Evolutionary conservation across 306 rosid species (phyloP).

Genomic region (Ceratonia siliqua): DNA sequence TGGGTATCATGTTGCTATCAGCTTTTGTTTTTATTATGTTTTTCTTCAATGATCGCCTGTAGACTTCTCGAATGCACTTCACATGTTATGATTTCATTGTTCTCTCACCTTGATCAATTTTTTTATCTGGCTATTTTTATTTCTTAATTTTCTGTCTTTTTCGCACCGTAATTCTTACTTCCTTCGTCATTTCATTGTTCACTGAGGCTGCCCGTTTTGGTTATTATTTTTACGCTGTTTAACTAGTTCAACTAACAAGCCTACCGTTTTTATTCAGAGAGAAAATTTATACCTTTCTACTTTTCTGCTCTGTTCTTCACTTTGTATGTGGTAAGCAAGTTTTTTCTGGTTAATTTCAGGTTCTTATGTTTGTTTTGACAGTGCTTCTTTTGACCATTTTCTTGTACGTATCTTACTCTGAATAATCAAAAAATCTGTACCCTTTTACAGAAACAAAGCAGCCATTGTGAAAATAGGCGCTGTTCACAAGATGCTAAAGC

Average conservation of each 20-base stretch:
- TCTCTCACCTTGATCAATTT: background rate
- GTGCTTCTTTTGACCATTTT: conserved; percentile 7
- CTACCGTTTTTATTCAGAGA: conserved; percentile 8
- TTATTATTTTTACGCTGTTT: background rate
- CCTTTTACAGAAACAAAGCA: conserved; percentile 74
- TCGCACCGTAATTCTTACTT: conserved; percentile 31
- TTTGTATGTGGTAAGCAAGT: background rate
- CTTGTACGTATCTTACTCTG: background rate
- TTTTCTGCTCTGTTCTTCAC: background rate
- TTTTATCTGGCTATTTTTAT: background rate
- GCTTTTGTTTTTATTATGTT: background rate
- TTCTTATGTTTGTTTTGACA: background rate
- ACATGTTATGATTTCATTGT: background rate
- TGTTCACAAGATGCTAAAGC: conserved; percentile 84
- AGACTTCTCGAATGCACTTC: background rate
- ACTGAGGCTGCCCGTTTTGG: background rate
- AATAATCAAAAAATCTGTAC: background rate
- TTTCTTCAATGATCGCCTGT: conserved; percentile 25
- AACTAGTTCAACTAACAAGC: conserved; percentile 14
- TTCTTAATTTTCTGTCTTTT: conserved; percentile 26
- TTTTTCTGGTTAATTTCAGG: background rate
- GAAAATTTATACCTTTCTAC: background rate
- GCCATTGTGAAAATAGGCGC: conserved; percentile 93
- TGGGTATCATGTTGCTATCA: background rate
- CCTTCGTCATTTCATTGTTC: background rate